These are phyloP conservation scores for Aspergillus transmontanensis DNA, from an alignment of 2,329 filamentous ascomycete species.

Conservation along the genomic window DNA sequence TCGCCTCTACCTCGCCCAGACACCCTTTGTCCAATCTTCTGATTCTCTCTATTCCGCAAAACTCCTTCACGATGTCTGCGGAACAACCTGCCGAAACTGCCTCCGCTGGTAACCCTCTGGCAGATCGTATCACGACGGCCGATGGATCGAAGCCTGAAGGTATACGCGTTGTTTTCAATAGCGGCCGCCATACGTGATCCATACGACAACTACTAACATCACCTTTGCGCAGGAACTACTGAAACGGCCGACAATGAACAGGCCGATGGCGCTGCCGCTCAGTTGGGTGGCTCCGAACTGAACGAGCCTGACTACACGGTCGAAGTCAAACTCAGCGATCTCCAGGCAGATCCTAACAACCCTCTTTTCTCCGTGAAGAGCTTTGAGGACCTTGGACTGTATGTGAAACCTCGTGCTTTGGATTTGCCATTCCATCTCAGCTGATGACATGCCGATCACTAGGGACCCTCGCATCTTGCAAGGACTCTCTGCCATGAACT, in stretches of 20 bases:
- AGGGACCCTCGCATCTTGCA: constrained; percentile 69
- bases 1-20: background rate
- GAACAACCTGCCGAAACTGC: constrained; percentile 34
- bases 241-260: constrained; percentile 28
- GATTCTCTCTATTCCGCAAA: background rate
- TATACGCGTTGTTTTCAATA: constrained; percentile 24
- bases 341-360: constrained; percentile 83
- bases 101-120: constrained; percentile 44
- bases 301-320: constrained; percentile 82
- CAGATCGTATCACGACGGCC: constrained; percentile 51
- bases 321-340: constrained; percentile 86
- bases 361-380: constrained; percentile 82
- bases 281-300: constrained; percentile 53
- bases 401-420: constrained; percentile 36
- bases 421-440: background rate
- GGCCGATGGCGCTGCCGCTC: constrained; percentile 43
- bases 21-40: constrained; percentile 1
- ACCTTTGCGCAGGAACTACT: constrained; percentile 14
- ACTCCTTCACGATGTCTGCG: constrained; percentile 39
- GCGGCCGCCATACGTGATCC: constrained; percentile 16
- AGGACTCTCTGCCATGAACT: constrained; percentile 79
- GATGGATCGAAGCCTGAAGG: constrained; percentile 33
- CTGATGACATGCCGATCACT: constrained; percentile 20
- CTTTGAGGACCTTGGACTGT: constrained; percentile 88
- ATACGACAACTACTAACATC: constrained; percentile 21